Percentiles rank a stretch among this genome's conserved stretches.
Conservation (phyloP, 75 land plant genomes). For the Pinus taeda region DNA sequence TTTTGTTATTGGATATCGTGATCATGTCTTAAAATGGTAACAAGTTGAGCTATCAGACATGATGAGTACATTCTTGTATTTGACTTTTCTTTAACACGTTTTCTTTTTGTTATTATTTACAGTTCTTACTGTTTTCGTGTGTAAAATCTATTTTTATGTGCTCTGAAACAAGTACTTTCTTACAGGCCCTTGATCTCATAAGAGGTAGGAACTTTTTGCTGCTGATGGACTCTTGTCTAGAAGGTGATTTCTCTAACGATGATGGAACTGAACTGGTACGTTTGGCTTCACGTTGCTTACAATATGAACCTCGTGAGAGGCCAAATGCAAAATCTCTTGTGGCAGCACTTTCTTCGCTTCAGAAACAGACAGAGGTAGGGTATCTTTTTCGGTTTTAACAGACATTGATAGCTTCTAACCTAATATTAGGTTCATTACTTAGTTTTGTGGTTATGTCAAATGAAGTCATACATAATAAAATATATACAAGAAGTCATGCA, state of each 20-base stretch:
- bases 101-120: not conserved
- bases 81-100: not conserved
- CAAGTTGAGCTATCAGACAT: constrained; percentile 1
- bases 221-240: constrained; percentile 72
- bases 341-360: constrained; percentile 50
- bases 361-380: constrained; percentile 55
- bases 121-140: not conserved
- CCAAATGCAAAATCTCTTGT: constrained; percentile 58
- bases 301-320: constrained; percentile 69
- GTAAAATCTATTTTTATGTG: not conserved
- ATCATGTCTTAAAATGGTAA: not conserved
- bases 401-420: not conserved
- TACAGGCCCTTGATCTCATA: constrained; percentile 71
- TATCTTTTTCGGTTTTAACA: not conserved
- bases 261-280: constrained; percentile 76
- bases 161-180: not conserved
- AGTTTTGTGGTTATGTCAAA: not conserved
- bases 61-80: not conserved
- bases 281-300: constrained; percentile 67
- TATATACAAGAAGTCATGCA: not conserved
- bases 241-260: constrained; percentile 69
- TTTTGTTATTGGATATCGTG: no score
- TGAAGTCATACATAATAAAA: not conserved
- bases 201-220: constrained; percentile 60
- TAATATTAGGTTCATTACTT: not conserved